Evolutionary conservation across 768 basidiomycete genomes (phyloP), one percentile per base, ranked within the genome.

Genomic region (Ramaria sp.): DNA sequence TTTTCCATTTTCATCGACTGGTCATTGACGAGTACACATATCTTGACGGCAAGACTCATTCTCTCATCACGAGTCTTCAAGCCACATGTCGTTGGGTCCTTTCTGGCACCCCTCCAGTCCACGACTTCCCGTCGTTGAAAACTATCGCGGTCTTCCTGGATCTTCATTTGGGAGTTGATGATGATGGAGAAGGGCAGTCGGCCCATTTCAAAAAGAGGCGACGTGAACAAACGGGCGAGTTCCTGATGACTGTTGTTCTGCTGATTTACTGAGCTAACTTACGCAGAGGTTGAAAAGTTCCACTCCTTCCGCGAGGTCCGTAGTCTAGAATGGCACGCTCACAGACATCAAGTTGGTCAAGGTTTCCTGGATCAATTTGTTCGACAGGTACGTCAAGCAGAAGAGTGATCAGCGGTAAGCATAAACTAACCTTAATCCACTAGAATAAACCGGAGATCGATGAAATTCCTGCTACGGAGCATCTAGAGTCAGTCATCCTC

Each of bases 1-100:
- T 92, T 75, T 96, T 97, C 79, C 80, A 92, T 63, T 96, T 88
- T 65, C 73, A 88, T 3, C 84, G 93, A 5, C 78, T 87, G 27
- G 85, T 97, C 49, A 82, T 95, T 39, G 94, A 96, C 68, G 93
- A 97, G 64, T 97, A 94, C 66, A 94, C 92, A 1, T 96, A 97
- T 62, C 75, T 94, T 22, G 81, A 84, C 24, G 89, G 87, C 52
- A 83, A 86, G 61, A 75, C 83, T 6, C 85, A 88, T 58, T 75
- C 88, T 2, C 74, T 92, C 61, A 77, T 95, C 36, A 89, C 88
- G 2, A 78, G 77, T 47, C 68, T 94, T 20, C 79, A 81, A 10
- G 83, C 88, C 0, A 82, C 85, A 48, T 77, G 88, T 42, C 85
- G 83, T 53, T 97, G 94, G 94, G 89, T 97, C 5, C 75, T 97